Conservation (phyloP, 1,284 basidiomycete genomes). For the Sphaerobolus stellatus region DNA sequence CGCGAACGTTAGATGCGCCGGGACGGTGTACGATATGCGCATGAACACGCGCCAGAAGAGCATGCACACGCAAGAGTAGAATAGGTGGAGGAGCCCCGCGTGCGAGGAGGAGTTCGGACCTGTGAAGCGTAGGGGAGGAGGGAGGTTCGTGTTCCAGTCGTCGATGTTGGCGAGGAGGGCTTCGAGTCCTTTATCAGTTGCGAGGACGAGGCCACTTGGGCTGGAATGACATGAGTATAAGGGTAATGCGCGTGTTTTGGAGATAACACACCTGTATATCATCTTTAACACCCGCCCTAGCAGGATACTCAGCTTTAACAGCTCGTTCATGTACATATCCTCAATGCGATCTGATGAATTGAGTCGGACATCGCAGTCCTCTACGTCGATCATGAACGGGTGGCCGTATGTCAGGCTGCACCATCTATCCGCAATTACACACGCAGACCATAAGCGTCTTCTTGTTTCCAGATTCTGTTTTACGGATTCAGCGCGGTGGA, state of each 20-base stretch:
- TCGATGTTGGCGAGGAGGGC: constrained; percentile 73
- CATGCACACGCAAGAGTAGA: constrained; percentile 86
- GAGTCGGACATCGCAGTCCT: constrained; percentile 89
- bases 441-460: constrained; percentile 86
- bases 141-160: constrained; percentile 73
- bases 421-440: constrained; percentile 91
- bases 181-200: constrained; percentile 76
- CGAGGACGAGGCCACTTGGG: constrained; percentile 80
- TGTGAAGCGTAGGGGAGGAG: constrained; percentile 70
- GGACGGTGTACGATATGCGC: constrained; percentile 87
- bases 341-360: constrained; percentile 75
- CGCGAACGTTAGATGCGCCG: constrained; percentile 80
- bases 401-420: constrained; percentile 79
- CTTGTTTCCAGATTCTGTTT: constrained; percentile 79
- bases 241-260: constrained; percentile 15
- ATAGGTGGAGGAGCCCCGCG: constrained; percentile 81
- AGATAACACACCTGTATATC: constrained; percentile 69
- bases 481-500: constrained; percentile 83
- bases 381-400: constrained; percentile 89
- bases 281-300: constrained; percentile 86
- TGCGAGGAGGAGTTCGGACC: constrained; percentile 61
- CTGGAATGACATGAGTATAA: constrained; percentile 37
- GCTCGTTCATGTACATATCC: constrained; percentile 79
- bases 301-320: constrained; percentile 84
- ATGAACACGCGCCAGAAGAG: constrained; percentile 94